phyloP scores from a whole-genome alignment of 1,284 basidiomycete genomes.

The Stygiomarasmius scandens region DNA sequence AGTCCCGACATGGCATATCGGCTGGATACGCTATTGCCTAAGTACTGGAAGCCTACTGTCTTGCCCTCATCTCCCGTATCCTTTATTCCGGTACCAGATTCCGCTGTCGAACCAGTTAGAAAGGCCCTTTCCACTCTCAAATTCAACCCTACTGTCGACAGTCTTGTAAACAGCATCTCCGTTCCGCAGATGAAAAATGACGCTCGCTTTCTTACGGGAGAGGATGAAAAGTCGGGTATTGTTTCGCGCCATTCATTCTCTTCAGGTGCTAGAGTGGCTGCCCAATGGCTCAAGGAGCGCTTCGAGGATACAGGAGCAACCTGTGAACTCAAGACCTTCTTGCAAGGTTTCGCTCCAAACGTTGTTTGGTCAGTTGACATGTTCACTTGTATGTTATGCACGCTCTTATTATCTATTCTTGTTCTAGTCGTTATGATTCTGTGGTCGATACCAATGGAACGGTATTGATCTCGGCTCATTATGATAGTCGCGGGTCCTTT shows the following conservation, averaged over 20 bases:
- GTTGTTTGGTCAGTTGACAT: slow-evolving; percentile 67
- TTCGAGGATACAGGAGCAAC: slow-evolving; percentile 75
- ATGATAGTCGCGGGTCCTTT: slow-evolving; percentile 86
- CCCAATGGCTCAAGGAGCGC: slow-evolving; percentile 71
- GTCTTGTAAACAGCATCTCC: slow-evolving; percentile 66
- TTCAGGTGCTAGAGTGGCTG: slow-evolving; percentile 66
- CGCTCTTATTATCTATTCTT: slow-evolving; percentile 4
- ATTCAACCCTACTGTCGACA: slow-evolving; percentile 63
- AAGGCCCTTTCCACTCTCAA: slow-evolving; percentile 50
- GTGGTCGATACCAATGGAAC: slow-evolving; percentile 55
- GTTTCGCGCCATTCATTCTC: slow-evolving; percentile 80
- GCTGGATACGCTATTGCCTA: slow-evolving; percentile 57
- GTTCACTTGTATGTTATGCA: not conserved
- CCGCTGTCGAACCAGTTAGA: slow-evolving; percentile 51
- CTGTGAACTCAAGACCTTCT: slow-evolving; percentile 70
- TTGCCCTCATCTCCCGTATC: slow-evolving; percentile 50
- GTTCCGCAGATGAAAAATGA: slow-evolving; percentile 65
- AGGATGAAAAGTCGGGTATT: slow-evolving; percentile 67
- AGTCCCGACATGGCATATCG: slow-evolving; percentile 33
- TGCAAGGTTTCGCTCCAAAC: slow-evolving; percentile 78
- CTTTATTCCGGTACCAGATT: slow-evolving; percentile 54
- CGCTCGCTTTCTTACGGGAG: slow-evolving; percentile 82
- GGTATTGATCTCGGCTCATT: slow-evolving; percentile 80
- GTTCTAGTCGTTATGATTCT: slow-evolving; percentile 54
- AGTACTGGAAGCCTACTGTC: slow-evolving; percentile 61